These are phyloP conservation scores for Psidium guajava DNA, from an alignment of 345 rosid species.

Conservation along the genomic window DNA sequence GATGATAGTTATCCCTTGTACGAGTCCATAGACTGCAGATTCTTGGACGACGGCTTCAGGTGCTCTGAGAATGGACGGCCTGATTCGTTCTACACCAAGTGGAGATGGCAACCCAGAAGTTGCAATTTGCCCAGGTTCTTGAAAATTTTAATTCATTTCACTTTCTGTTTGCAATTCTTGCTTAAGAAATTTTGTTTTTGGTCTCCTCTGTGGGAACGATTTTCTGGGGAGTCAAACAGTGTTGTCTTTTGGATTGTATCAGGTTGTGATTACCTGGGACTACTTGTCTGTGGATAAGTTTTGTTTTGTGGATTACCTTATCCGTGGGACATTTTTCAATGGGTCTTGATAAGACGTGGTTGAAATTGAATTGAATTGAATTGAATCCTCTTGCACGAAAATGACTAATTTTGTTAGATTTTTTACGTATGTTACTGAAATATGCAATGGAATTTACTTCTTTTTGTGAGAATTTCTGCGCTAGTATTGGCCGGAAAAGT, in stretches of 20 bases:
- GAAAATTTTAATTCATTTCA: neutral
- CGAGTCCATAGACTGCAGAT: constrained; percentile 64
- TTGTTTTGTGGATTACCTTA: neutral
- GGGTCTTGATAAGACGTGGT: neutral
- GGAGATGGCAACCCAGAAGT: constrained; percentile 94
- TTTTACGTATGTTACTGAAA: neutral
- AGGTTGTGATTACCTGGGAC: neutral
- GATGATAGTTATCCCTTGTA: constrained; percentile 90
- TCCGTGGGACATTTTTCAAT: neutral
- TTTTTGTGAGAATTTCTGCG: neutral
- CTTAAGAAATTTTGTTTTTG: neutral
- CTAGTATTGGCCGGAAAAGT: neutral
- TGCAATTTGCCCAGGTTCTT: constrained; percentile 80
- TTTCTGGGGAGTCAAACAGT: neutral
- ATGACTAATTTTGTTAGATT: neutral
- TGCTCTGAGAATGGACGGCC: constrained; percentile 83
- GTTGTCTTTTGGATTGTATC: neutral
- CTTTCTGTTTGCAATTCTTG: neutral
- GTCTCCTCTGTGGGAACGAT: neutral
- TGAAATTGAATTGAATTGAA: neutral
- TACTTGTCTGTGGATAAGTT: neutral
- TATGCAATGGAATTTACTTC: neutral
- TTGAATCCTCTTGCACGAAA: neutral
- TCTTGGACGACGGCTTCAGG: constrained; percentile 76
- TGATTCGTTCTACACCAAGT: constrained; percentile 70